These are phyloP conservation scores for Aspergillus luchuensis DNA, from an alignment of 2,329 filamentous ascomycete genomes.

Conservation along the genomic window DNA sequence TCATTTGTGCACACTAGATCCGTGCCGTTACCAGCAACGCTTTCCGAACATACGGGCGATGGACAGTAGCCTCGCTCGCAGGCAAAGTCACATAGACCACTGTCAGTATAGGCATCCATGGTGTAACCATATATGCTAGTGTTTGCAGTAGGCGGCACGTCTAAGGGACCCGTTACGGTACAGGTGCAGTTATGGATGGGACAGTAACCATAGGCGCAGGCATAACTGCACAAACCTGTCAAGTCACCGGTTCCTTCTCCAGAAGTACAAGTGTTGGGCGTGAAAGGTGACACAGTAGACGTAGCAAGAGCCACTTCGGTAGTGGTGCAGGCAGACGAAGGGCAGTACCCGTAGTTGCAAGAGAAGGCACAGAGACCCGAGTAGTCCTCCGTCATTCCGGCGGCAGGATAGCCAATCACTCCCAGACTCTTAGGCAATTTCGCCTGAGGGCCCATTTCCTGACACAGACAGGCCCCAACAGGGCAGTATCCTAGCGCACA, in stretches of 20 bases:
- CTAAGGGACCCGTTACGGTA: not conserved
- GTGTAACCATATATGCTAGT: slow-evolving; percentile 1
- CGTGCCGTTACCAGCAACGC: not conserved
- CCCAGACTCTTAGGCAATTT: slow-evolving; percentile 11
- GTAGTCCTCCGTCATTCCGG: slow-evolving; percentile 14
- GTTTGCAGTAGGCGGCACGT: slow-evolving; percentile 2
- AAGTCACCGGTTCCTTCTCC: not conserved
- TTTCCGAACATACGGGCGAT: not conserved
- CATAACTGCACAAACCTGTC: not conserved
- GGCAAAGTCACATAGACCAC: slow-evolving; percentile 8
- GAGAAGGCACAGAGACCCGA: slow-evolving; percentile 17
- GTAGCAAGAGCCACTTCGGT: slow-evolving; percentile 9
- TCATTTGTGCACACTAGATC: not conserved
- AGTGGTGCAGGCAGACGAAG: slow-evolving; percentile 9
- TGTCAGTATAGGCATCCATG: not conserved
- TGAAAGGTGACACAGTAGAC: slow-evolving; percentile 17
- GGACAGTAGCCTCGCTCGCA: slow-evolving; percentile 7
- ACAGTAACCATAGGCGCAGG: not conserved
- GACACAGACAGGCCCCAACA: slow-evolving; percentile 13
- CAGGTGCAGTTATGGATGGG: slow-evolving; percentile 3
- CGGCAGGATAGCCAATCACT: slow-evolving; percentile 11
- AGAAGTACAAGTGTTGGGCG: not conserved
- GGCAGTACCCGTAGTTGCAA: slow-evolving; percentile 19
- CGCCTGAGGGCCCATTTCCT: not conserved
- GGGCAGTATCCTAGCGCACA: slow-evolving; percentile 8